Evolutionary conservation across 106 monocot genomes (phyloP).

Genomic region (Gastrodia elata): DNA sequence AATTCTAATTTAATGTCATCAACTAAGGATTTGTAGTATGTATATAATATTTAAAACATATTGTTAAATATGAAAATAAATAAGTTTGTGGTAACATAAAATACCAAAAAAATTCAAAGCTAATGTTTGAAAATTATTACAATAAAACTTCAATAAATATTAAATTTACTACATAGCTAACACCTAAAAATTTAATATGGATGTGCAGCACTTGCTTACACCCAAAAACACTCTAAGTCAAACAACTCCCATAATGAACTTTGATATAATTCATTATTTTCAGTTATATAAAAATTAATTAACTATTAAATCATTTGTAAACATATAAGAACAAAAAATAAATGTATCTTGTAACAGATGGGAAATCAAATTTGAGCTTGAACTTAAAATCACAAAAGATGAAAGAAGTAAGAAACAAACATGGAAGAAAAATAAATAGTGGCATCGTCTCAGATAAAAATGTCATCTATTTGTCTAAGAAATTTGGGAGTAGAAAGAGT

Average conservation of each 20-base stretch:
- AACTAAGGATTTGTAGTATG: too few relatives aligned
- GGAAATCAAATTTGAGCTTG: too few relatives aligned
- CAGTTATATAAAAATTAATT: background rate
- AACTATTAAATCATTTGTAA: background rate
- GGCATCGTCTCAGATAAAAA: background rate
- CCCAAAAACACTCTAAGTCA: background rate
- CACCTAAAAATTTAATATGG: background rate
- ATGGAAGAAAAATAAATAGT: background rate
- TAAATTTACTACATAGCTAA: background rate
- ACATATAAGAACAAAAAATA: background rate
- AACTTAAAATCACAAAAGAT: background rate
- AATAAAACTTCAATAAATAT: background rate
- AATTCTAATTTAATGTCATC: too few relatives aligned
- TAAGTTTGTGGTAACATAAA: too few relatives aligned
- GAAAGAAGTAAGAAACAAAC: background rate
- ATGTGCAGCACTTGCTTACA: background rate
- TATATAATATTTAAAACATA: too few relatives aligned
- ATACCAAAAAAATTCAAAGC: background rate
- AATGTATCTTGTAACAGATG: background rate
- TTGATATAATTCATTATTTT: background rate
- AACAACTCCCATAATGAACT: background rate
- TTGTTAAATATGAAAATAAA: too few relatives aligned
- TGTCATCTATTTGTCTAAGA: background rate
- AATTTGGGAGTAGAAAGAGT: background rate
- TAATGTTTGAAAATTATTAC: background rate